These are phyloP conservation scores for Candida sp. DNA, from an alignment of 1,139 yeast species.

Conservation along the genomic window DNA sequence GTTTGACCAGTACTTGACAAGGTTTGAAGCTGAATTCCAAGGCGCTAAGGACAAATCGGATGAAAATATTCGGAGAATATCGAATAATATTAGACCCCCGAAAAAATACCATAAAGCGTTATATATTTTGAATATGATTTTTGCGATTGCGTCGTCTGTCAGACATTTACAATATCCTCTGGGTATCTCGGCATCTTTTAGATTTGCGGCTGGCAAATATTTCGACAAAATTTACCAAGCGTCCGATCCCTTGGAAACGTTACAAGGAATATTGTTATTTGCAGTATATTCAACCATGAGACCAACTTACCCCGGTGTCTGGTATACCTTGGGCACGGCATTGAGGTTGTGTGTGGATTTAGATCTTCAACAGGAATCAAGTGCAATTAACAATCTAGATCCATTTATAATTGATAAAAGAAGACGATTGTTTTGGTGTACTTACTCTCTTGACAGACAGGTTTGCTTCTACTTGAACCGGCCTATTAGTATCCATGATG, in stretches of 20 bases:
- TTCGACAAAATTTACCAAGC: slow-evolving; percentile 59
- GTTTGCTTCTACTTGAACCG: slow-evolving; percentile 69
- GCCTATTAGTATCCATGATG: slow-evolving; percentile 76
- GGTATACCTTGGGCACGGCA: slow-evolving; percentile 87
- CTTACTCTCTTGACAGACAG: slow-evolving; percentile 79
- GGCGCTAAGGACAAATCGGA: slow-evolving; percentile 1
- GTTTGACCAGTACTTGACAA: slow-evolving; percentile 34
- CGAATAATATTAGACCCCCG: slow-evolving; percentile 46
- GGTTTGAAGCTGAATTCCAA: slow-evolving; percentile 22
- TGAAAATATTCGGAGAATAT: slow-evolving; percentile 17
- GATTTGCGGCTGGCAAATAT: slow-evolving; percentile 62
- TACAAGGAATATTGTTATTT: slow-evolving; percentile 68
- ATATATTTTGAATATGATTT: slow-evolving; percentile 68
- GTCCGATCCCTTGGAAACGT: slow-evolving; percentile 60
- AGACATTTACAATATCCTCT: slow-evolving; percentile 69
- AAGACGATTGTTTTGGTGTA: slow-evolving; percentile 85
- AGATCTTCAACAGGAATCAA: slow-evolving; percentile 67
- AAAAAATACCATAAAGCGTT: slow-evolving; percentile 36
- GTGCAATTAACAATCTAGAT: slow-evolving; percentile 30
- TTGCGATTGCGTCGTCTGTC: slow-evolving; percentile 79
- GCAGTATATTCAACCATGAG: slow-evolving; percentile 73
- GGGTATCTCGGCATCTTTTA: slow-evolving; percentile 68
- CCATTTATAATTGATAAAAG: slow-evolving; percentile 65
- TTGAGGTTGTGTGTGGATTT: slow-evolving; percentile 77
- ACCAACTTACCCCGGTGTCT: slow-evolving; percentile 84